Evolutionary conservation across 495 filamentous ascomycete genomes (phyloP).

Genomic region (Neurospora intermedia): DNA sequence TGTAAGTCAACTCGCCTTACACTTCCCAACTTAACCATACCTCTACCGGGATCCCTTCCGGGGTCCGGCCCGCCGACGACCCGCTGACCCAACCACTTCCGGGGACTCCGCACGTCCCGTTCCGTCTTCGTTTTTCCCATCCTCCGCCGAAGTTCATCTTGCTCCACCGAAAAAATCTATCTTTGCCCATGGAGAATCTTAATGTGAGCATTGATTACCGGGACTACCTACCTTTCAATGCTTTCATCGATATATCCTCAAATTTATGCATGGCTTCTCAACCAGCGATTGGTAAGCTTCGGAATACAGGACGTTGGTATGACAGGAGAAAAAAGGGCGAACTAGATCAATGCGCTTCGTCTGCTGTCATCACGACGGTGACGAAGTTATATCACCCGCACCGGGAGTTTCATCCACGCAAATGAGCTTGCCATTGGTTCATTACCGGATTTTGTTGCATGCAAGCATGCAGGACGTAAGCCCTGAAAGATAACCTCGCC

Average conservation of each 20-base stretch:
- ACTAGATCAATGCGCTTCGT: not conserved
- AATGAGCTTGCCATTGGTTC: not conserved
- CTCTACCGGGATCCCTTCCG: not conserved
- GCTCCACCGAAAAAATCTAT: not conserved
- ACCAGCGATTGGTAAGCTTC: not conserved
- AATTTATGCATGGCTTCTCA: not conserved
- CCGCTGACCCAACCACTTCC: not conserved
- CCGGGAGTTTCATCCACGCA: not conserved
- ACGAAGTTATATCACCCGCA: not conserved
- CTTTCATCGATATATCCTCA: not conserved
- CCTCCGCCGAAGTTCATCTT: not conserved
- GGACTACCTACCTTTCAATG: not conserved
- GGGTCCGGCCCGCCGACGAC: not conserved
- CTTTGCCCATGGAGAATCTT: not conserved
- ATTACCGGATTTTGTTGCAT: not conserved
- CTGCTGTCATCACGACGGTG: not conserved
- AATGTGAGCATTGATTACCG: not conserved
- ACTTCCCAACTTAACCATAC: not conserved
- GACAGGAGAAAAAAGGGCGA: not conserved
- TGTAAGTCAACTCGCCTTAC: not conserved
- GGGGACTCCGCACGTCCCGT: not conserved
- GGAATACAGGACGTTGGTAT: not conserved
- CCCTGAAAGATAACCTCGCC: not conserved
- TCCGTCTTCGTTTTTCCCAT: not conserved
- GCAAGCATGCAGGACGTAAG: not conserved